Conservation (phyloP, 225 moss, liverwort and hornwort species). For the Polytrichum formosum region DNA sequence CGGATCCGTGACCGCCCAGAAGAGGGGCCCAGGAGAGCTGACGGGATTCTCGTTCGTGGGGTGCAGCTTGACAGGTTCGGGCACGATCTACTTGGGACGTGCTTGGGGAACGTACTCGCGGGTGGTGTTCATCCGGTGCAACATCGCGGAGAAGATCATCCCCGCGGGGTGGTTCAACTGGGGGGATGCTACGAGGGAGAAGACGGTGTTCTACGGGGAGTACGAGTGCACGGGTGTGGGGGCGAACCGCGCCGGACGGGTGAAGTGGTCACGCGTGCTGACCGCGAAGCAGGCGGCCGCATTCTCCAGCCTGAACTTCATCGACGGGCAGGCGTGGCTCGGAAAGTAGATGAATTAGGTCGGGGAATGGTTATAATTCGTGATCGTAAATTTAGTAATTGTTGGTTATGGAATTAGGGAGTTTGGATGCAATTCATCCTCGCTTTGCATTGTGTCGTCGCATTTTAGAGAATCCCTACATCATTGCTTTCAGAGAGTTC, state of each 20-base stretch:
- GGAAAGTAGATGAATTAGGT: not conserved
- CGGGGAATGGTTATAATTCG: conserved; percentile 1
- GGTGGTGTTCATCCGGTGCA: conserved; percentile 49
- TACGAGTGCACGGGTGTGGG: conserved; percentile 40
- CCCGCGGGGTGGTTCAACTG: conserved; percentile 37
- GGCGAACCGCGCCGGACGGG: conserved; percentile 17
- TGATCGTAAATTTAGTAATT: no score
- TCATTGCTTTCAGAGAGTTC: no score
- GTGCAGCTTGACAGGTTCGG: conserved; percentile 45
- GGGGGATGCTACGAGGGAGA: conserved; percentile 31
- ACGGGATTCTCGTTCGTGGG: conserved; percentile 44
- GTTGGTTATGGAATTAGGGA: no score
- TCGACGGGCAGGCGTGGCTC: no score
- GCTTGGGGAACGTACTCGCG: conserved; percentile 64
- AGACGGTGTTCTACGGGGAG: conserved; percentile 37
- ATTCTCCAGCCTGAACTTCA: conserved; percentile 40
- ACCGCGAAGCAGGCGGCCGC: conserved; percentile 11
- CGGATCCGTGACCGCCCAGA: conserved; percentile 39
- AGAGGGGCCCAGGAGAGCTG: conserved; percentile 37
- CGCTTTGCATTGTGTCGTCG: no score
- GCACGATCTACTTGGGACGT: conserved; percentile 52
- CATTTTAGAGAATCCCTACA: no score
- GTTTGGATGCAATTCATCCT: no score
- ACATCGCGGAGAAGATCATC: conserved; percentile 37
- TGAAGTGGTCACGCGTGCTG: conserved; percentile 18